Conservation (phyloP, 2,329 filamentous ascomycete genomes). For the Aureobasidium zeae region DNA sequence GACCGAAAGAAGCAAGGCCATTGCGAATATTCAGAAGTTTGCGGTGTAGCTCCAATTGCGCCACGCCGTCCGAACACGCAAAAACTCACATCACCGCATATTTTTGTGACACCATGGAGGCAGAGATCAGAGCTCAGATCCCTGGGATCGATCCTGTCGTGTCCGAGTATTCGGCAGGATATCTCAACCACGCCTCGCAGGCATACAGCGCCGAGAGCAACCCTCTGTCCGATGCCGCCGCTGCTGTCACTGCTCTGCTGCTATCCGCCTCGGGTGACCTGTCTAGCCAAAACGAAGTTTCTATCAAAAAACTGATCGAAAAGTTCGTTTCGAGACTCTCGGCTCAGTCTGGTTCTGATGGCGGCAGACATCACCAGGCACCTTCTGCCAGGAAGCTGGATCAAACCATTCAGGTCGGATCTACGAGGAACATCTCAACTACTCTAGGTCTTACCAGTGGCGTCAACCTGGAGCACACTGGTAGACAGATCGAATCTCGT, state of each 20-base stretch:
- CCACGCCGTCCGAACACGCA: slow-evolving; percentile 12
- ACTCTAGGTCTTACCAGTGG: slow-evolving; percentile 78
- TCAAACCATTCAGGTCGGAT: slow-evolving; percentile 87
- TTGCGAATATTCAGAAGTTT: not conserved
- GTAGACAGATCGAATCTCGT: slow-evolving; percentile 89
- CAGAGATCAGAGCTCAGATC: slow-evolving; percentile 29
- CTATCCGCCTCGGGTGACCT: slow-evolving; percentile 86
- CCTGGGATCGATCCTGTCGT: slow-evolving; percentile 31
- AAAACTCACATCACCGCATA: slow-evolving; percentile 4
- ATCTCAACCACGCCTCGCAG: slow-evolving; percentile 85
- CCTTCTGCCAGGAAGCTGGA: slow-evolving; percentile 77
- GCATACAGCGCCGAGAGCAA: slow-evolving; percentile 68
- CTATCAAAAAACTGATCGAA: slow-evolving; percentile 72
- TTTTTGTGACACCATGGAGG: slow-evolving; percentile 25
- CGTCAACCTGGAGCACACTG: slow-evolving; percentile 88
- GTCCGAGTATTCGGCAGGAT: slow-evolving; percentile 55
- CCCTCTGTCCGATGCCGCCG: slow-evolving; percentile 75
- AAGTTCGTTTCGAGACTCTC: slow-evolving; percentile 83
- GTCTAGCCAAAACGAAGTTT: slow-evolving; percentile 60
- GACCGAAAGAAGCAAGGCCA: slow-evolving; percentile 3
- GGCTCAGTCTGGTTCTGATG: slow-evolving; percentile 58
- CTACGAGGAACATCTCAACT: slow-evolving; percentile 91
- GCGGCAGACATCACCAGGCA: slow-evolving; percentile 59
- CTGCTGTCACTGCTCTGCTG: slow-evolving; percentile 76
- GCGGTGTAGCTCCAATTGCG: slow-evolving; percentile 11